These are phyloP conservation scores for Arachnopeziza araneosa DNA, from an alignment of 2,329 filamentous ascomycete genomes.

Conservation along the genomic window DNA sequence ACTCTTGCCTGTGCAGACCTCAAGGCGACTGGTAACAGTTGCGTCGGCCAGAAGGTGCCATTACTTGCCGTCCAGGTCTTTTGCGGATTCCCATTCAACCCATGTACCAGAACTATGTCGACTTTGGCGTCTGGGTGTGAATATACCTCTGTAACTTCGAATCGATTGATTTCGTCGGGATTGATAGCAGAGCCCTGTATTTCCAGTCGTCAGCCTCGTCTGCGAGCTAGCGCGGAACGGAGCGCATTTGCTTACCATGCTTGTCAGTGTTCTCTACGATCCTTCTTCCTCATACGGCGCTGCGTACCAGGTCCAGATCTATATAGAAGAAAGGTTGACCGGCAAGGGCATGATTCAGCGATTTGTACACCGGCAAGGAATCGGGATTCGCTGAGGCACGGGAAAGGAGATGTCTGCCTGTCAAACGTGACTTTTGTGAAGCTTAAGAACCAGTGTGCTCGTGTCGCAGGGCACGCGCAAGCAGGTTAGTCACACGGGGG, in stretches of 20 bases:
- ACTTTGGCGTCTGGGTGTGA: slow-evolving; percentile 53
- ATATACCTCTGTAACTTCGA: slow-evolving; percentile 55
- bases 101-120: slow-evolving; percentile 67
- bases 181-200: slow-evolving; percentile 43
- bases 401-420: slow-evolving; percentile 1
- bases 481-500: neutral
- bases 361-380: neutral
- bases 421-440: neutral
- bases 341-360: neutral
- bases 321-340: neutral
- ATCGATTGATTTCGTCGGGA: slow-evolving; percentile 42
- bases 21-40: slow-evolving; percentile 59
- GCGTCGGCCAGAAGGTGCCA: slow-evolving; percentile 62
- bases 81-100: slow-evolving; percentile 59
- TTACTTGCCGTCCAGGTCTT: slow-evolving; percentile 54
- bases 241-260: slow-evolving; percentile 17
- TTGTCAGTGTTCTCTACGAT: slow-evolving; percentile 11
- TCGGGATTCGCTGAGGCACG: neutral
- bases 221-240: neutral
- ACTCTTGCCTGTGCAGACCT: slow-evolving; percentile 54
- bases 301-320: neutral
- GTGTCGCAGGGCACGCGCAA: neutral
- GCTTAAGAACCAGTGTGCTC: neutral
- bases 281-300: slow-evolving; percentile 3
- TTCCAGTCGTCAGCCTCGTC: neutral